Evolutionary conservation across 495 filamentous ascomycete species (phyloP).

Genomic region (Neurospora cerealis): DNA sequence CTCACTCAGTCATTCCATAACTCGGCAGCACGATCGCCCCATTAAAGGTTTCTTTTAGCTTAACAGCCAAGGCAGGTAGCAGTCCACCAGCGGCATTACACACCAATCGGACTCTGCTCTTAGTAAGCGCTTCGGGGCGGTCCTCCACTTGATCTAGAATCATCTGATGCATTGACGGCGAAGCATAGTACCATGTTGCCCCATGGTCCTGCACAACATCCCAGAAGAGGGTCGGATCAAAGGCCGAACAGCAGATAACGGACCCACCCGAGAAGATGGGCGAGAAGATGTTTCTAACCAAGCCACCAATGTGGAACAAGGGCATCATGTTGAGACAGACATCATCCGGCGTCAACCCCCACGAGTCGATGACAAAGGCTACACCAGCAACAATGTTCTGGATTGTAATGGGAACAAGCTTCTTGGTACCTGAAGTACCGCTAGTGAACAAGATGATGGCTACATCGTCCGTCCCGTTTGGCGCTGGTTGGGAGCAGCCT

Average conservation of each 20-base stretch:
- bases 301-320: conserved; percentile 35
- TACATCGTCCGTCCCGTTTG: conserved; percentile 19
- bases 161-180: conserved; percentile 37
- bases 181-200: conserved; percentile 42
- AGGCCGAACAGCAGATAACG: conserved; percentile 33
- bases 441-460: conserved; percentile 37
- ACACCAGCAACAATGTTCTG: conserved; percentile 28
- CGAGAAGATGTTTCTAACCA: conserved; percentile 32
- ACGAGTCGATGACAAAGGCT: conserved; percentile 30
- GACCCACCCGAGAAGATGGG: conserved; percentile 32
- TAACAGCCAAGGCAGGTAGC: conserved; percentile 28
- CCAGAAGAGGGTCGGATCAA: conserved; percentile 41
- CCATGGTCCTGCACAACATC: conserved; percentile 28
- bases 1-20: conserved; percentile 39
- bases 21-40: conserved; percentile 31
- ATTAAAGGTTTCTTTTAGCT: conserved; percentile 27
- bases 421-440: conserved; percentile 37
- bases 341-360: conserved; percentile 25
- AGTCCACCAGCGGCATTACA: conserved; percentile 38
- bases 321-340: conserved; percentile 40
- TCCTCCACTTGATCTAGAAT: conserved; percentile 25
- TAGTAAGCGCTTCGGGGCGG: conserved; percentile 21
- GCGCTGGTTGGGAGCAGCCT: not conserved
- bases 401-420: conserved; percentile 33
- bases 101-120: conserved; percentile 30